Percentiles rank a stretch among this genome's conserved stretches.
Conservation (phyloP, 192 early-diverging fungal species). For the Entomortierella chlamydospora region DNA sequence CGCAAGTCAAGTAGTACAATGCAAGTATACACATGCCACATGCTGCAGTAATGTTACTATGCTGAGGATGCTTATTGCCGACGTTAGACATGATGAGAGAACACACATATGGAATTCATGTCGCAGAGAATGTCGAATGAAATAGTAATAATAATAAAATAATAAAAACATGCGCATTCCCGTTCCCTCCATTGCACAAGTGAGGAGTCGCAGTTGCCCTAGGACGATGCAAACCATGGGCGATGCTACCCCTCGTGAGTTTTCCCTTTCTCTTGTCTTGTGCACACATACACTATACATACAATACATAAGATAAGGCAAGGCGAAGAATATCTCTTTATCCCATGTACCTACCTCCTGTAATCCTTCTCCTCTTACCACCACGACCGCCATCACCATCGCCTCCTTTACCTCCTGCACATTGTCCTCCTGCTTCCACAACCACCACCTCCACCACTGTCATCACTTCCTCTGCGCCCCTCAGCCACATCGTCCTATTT, state of each 20-base stretch:
- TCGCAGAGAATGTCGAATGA: no score
- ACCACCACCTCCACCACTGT: constrained; percentile 1
- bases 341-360: neutral
- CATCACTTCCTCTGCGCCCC: neutral
- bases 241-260: neutral
- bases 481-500: neutral
- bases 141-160: no score
- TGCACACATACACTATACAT: no score
- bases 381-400: neutral
- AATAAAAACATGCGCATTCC: no score
- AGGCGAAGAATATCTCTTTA: neutral
- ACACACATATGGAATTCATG: no score
- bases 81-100: neutral
- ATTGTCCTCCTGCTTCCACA: neutral
- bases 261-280: neutral
- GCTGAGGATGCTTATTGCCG: neutral
- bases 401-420: neutral
- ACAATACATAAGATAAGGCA: no score
- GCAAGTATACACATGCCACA: neutral
- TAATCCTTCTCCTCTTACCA: neutral
- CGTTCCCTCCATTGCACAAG: neutral
- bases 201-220: constrained; percentile 2
- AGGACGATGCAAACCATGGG: neutral
- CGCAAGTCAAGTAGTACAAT: neutral
- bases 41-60: neutral